Evolutionary conservation across 2,329 filamentous ascomycete species (phyloP).

Genomic region (Apiospora saccharicola): DNA sequence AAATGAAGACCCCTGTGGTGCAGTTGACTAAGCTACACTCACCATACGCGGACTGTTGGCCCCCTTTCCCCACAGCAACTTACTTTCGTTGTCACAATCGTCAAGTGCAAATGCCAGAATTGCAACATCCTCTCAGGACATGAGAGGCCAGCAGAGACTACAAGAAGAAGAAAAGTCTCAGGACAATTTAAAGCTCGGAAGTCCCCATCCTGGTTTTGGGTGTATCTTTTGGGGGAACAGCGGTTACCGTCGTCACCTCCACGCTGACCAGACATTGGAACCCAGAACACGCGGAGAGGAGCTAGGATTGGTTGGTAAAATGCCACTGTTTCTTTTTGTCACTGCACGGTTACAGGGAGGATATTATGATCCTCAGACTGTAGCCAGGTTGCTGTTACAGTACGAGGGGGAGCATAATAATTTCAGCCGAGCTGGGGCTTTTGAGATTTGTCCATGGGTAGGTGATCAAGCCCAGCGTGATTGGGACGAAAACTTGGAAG

Average conservation of each 20-base stretch:
- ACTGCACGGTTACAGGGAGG: not conserved
- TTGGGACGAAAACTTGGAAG: too few species aligned
- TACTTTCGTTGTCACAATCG: not conserved
- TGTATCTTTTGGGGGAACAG: not conserved
- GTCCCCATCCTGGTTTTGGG: not conserved
- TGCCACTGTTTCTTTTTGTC: not conserved
- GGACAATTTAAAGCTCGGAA: not conserved
- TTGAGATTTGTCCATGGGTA: not conserved
- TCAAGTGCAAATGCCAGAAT: not conserved
- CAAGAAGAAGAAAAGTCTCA: not conserved
- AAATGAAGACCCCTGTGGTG: not conserved
- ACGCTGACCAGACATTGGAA: not conserved
- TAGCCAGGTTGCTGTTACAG: not conserved
- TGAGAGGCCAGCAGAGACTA: not conserved
- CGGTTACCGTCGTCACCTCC: not conserved
- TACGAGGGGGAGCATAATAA: not conserved
- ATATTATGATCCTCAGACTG: not conserved
- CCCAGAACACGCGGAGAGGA: not conserved
- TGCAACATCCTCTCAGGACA: not conserved
- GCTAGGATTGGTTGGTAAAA: not conserved
- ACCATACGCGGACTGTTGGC: not conserved
- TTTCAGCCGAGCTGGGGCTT: not conserved
- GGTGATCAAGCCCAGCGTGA: too few species aligned
- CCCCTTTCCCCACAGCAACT: not conserved
- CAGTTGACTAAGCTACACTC: not conserved